phyloP scores from a whole-genome alignment of 306 rosid species.

The Trifolium subterraneum region DNA sequence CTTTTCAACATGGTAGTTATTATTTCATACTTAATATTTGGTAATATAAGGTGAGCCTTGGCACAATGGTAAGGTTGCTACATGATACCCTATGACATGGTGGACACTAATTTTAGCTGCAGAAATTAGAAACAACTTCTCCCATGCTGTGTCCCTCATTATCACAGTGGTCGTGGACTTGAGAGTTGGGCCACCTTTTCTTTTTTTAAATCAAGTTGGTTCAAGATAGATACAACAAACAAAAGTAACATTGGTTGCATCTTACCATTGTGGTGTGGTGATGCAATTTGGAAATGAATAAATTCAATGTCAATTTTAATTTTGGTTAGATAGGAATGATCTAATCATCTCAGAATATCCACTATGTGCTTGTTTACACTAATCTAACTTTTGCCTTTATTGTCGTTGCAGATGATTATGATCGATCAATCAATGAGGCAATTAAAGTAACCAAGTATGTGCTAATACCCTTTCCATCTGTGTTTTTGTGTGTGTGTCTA shows the following conservation, averaged over 20 bases:
- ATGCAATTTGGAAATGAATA: constrained; percentile 22
- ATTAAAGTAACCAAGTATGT: constrained; percentile 96
- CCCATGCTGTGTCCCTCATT: not conserved
- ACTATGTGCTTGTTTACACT: constrained; percentile 35
- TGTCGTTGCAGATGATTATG: constrained; percentile 87
- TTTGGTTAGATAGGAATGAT: constrained; percentile 25
- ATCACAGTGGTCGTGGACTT: not conserved
- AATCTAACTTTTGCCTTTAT: constrained; percentile 42
- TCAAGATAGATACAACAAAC: constrained; percentile 16
- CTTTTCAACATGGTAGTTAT: not conserved
- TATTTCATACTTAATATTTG: constrained; percentile 25
- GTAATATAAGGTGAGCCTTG: constrained; percentile 13
- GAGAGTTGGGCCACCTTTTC: constrained; percentile 4
- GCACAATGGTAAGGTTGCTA: not conserved
- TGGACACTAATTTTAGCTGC: constrained; percentile 13
- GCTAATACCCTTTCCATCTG: constrained; percentile 13
- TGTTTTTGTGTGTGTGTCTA: not conserved
- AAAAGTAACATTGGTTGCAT: not conserved
- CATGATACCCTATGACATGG: constrained; percentile 17
- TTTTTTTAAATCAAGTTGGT: constrained; percentile 19
- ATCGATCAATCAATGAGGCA: constrained; percentile 94
- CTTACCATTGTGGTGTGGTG: not conserved
- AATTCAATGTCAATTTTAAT: constrained; percentile 9
- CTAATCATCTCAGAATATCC: constrained; percentile 21
- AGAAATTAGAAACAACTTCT: constrained; percentile 18